These are phyloP conservation scores for Nicotiana knightiana DNA, from an alignment of 257 asterid genomes.

Conservation along the genomic window DNA sequence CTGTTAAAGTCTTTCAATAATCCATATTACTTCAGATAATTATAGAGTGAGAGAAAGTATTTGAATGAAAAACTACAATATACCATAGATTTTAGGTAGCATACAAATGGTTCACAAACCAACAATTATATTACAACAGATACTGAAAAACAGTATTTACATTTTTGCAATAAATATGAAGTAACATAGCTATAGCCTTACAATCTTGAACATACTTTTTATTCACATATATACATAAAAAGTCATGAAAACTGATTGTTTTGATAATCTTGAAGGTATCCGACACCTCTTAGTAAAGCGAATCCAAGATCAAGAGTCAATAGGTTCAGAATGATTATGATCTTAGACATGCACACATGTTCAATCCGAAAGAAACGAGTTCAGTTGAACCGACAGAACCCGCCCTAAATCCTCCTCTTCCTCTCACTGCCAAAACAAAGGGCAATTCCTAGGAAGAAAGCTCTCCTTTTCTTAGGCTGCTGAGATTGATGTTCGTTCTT, in stretches of 20 bases:
- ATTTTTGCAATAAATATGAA: no score
- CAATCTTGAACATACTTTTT: no score
- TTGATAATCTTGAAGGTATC: neutral
- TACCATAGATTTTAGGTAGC: no score
- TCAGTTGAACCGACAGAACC: neutral
- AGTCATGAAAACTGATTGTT: neutral
- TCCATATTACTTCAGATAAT: no score
- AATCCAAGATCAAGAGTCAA: neutral
- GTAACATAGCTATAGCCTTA: no score
- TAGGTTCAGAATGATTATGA: neutral
- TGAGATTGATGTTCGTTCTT: constrained; percentile 30
- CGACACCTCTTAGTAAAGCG: neutral
- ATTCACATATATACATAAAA: neutral
- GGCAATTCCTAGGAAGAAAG: constrained; percentile 39
- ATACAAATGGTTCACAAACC: no score
- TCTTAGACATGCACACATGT: neutral
- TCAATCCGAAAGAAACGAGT: neutral
- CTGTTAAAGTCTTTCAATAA: no score
- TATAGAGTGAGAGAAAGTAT: no score
- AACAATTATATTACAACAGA: no score
- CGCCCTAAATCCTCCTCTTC: neutral
- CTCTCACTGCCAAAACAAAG: constrained; percentile 36
- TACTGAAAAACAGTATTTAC: no score
- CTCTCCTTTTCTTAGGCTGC: constrained; percentile 31
- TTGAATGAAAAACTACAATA: no score